Evolutionary conservation across 805 yeast species (phyloP), one percentile per base, ranked within the genome.

Genomic region (Candida suzukii): DNA sequence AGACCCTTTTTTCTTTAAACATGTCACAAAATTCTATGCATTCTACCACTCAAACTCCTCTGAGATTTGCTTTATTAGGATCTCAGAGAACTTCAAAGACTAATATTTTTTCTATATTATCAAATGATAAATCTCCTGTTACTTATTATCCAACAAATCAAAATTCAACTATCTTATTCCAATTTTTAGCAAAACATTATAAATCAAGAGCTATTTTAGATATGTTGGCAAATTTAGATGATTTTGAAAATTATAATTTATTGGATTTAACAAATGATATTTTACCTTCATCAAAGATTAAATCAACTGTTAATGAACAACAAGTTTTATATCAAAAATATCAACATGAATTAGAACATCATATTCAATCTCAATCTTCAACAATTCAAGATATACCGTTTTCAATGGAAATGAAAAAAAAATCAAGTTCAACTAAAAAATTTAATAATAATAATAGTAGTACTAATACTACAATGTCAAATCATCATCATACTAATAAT

Each of bases 91-190:
- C 64, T 1, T 56, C 61, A 12, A 60, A 60, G 41, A 54, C 64
- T 0, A 50, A 58, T 4, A 58, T 60, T 9, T 53, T 57, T 2
- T 60, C 65, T 2, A 58, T 58, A 16, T 42, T 59, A 18, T 42
- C 56, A 33, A 57, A 55, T 37, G 48, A 50, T 35, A 53, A 54
- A 36, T 56, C 63, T 1, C 36, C 77, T 38, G 88, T 81, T 44
- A 83, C 83, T 0, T 82, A 84, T 55, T 84, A 84, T 51, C 95
- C 93, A 5, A 84, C 91, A 3, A 66, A 73, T 35, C 73, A 70
- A 41, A 78, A 79, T 43, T 74, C 74, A 4, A 76, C 87, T 21
- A 66, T 78, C 42, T 55, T 83, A 31, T 69, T 80, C 44, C 76
- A 76, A 17, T 83, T 68, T 52, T 57, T 53, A 6, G 79, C 90